A percentile compares a stretch with the other conserved stretches of the same genome.
Conservation (phyloP, 768 basidiomycete genomes). For the Phylloporus arenicola region DNA sequence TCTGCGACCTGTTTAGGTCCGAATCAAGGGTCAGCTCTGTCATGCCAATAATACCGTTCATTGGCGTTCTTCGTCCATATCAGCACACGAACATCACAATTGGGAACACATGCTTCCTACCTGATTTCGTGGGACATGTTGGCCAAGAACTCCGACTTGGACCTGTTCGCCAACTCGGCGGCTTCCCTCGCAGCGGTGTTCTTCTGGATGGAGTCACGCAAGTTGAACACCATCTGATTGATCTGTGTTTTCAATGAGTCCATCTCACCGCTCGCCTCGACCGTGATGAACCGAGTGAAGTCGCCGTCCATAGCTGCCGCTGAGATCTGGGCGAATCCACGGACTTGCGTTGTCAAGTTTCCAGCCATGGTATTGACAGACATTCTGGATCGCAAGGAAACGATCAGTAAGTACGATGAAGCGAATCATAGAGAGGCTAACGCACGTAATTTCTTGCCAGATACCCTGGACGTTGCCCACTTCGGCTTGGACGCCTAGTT, state of each 20-base stretch:
- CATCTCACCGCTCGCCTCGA: slow-evolving; percentile 98
- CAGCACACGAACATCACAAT: slow-evolving; percentile 4
- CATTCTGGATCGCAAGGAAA: slow-evolving; percentile 43
- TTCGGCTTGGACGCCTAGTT: slow-evolving; percentile 95
- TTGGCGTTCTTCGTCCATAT: slow-evolving; percentile 71
- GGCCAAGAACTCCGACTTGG: slow-evolving; percentile 96
- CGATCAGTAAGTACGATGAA: background rate
- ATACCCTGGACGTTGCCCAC: slow-evolving; percentile 96
- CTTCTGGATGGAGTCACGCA: slow-evolving; percentile 96
- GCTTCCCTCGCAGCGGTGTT: slow-evolving; percentile 97
- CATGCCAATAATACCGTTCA: slow-evolving; percentile 99
- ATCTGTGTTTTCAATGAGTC: slow-evolving; percentile 98
- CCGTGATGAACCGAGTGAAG: slow-evolving; percentile 98
- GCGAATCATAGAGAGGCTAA: slow-evolving; percentile 9
- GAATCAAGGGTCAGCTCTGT: slow-evolving; percentile 96
- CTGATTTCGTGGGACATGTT: slow-evolving; percentile 98
- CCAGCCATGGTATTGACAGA: slow-evolving; percentile 98
- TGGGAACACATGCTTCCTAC: slow-evolving; percentile 39
- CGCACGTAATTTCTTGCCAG: slow-evolving; percentile 98
- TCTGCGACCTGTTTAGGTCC: slow-evolving; percentile 88
- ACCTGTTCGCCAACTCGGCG: slow-evolving; percentile 95
- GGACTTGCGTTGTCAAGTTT: slow-evolving; percentile 95
- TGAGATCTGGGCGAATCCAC: slow-evolving; percentile 97
- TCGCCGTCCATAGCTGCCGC: slow-evolving; percentile 99
- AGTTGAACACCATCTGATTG: slow-evolving; percentile 98